Conservation (phyloP, 768 basidiomycete genomes). For the Mycena vulgaris region DNA sequence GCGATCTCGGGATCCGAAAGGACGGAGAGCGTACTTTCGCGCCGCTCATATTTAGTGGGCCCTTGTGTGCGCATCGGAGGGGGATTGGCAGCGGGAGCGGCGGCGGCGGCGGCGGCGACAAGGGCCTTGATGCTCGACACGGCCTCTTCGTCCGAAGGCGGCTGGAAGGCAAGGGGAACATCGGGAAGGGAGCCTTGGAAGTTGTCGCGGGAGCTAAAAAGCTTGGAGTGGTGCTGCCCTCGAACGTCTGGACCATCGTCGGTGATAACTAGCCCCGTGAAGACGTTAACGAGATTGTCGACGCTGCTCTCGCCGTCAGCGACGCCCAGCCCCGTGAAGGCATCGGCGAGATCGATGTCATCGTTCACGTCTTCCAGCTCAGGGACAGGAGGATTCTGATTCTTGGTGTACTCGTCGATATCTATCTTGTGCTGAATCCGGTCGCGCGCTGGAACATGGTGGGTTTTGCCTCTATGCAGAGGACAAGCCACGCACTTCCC, state of each 20-base stretch:
- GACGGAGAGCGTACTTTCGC: constrained; percentile 12
- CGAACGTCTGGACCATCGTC: too few relatives aligned
- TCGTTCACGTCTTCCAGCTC: too few relatives aligned
- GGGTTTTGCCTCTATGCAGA: constrained; percentile 17
- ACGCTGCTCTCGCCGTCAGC: not conserved
- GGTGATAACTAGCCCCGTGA: constrained; percentile 4
- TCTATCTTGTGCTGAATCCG: not conserved
- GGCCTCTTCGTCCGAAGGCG: too few relatives aligned
- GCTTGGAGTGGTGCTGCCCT: too few relatives aligned
- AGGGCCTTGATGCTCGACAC: constrained; percentile 17
- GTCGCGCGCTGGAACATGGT: not conserved
- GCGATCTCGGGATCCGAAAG: constrained; percentile 30
- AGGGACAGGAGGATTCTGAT: too few relatives aligned
- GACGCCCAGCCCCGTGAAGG: not conserved
- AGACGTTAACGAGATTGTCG: constrained; percentile 13
- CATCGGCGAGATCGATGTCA: too few relatives aligned
- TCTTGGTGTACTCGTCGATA: too few relatives aligned
- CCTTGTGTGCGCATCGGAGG: constrained; percentile 5
- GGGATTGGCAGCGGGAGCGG: too few relatives aligned
- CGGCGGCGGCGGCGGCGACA: not conserved
- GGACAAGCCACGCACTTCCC: constrained; percentile 19
- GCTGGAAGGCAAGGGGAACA: too few relatives aligned
- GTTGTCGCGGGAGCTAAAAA: too few relatives aligned
- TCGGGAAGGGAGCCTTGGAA: too few relatives aligned
- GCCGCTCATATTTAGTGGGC: constrained; percentile 26